Evolutionary conservation across 495 filamentous ascomycete species (phyloP).

Genomic region (Neurospora sp.): DNA sequence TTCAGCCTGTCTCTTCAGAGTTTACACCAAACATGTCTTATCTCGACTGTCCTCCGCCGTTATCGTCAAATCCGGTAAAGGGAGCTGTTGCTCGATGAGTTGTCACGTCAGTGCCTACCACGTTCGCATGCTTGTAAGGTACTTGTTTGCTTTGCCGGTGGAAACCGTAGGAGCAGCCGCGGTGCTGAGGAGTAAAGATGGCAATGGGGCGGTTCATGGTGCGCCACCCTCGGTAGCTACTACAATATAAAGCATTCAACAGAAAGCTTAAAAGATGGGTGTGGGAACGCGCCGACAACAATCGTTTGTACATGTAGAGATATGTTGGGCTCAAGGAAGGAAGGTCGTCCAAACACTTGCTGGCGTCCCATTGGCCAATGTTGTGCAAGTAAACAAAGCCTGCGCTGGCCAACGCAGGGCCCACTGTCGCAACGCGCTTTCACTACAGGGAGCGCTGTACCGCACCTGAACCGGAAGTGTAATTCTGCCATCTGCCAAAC

Average conservation of each 20-base stretch:
- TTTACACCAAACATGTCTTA: background rate
- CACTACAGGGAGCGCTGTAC: slow-evolving; percentile 1
- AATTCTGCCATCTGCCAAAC: background rate
- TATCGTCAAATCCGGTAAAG: background rate
- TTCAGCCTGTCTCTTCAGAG: background rate
- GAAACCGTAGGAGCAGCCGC: background rate
- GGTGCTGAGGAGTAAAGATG: background rate
- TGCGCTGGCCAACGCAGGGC: slow-evolving; percentile 5
- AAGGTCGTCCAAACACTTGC: background rate
- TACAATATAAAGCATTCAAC: background rate
- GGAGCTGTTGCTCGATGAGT: background rate
- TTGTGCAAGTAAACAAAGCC: slow-evolving; percentile 21
- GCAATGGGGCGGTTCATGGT: background rate
- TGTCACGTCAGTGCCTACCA: background rate
- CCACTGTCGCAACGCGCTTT: slow-evolving; percentile 10
- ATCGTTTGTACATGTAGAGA: too few species aligned
- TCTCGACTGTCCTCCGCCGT: background rate
- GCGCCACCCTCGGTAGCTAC: background rate
- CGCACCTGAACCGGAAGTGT: background rate
- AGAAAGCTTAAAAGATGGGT: too few species aligned
- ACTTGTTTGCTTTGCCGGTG: background rate
- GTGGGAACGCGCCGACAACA: too few species aligned
- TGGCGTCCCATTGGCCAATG: slow-evolving; percentile 11
- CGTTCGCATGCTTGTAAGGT: background rate
- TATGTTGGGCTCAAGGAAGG: background rate